Evolutionary conservation across 345 rosid genomes (phyloP).

Genomic region (Heritiera fomes): DNA sequence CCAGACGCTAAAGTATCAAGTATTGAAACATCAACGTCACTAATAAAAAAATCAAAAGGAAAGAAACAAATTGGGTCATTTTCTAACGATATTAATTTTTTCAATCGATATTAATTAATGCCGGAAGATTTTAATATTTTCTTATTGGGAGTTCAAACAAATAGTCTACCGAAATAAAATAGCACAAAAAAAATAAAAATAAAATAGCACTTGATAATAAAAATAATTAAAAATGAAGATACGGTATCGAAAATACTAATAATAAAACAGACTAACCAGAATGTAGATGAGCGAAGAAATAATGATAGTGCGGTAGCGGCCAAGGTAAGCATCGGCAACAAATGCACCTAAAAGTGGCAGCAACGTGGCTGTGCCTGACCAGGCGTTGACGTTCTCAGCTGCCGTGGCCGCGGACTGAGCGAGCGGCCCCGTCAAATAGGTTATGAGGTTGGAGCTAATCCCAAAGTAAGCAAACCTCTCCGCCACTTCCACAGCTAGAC

Average conservation of each 20-base stretch:
- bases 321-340: slow-evolving; percentile 46
- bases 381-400: slow-evolving; percentile 50
- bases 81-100: too few species aligned
- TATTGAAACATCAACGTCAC: too few species aligned
- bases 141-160: too few species aligned
- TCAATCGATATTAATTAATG: too few species aligned
- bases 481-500: slow-evolving; percentile 47
- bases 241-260: neutral
- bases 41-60: too few species aligned
- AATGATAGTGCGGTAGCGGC: slow-evolving; percentile 53
- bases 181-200: neutral
- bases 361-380: slow-evolving; percentile 46
- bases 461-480: slow-evolving; percentile 55
- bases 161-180: neutral
- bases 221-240: neutral
- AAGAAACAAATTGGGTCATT: too few species aligned
- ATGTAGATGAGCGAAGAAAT: slow-evolving; percentile 42
- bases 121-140: too few species aligned
- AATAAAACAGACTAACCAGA: slow-evolving; percentile 28
- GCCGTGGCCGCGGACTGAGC: slow-evolving; percentile 51
- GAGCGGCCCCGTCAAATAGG: slow-evolving; percentile 48
- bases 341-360: slow-evolving; percentile 52
- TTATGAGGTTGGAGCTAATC: slow-evolving; percentile 46
- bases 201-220: neutral
- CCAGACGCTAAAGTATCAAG: too few species aligned